Evolutionary conservation across 805 yeast species (phyloP), one percentile per base, ranked within the genome.

Genomic region (Metschnikowia cubensis): DNA sequence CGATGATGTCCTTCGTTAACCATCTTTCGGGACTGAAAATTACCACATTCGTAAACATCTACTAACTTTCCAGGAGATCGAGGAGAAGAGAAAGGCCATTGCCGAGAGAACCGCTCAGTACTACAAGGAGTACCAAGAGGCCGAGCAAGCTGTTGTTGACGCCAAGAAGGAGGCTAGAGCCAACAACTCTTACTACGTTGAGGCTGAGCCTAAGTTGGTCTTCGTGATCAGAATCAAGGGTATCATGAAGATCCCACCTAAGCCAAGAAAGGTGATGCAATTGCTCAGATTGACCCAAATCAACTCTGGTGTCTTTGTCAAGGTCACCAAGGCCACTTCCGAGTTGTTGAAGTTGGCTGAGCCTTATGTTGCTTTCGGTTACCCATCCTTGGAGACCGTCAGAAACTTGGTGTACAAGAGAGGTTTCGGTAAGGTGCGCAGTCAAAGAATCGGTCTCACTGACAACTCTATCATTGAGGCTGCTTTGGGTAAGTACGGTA

Each of bases 141-240:
- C 92, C 71, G 96, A 88, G 79, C 86, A 94, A 75, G 88, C 94
- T 67, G 75, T 87, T 69, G 76, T 87, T 72, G 79, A 80, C 51
- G 95, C 96, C 69, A 85, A 85, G 83, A 89, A 96, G 77, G 89
- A 87, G 61, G 97, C 97, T 65, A 88, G 87, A 83, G 91, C 92
- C 75, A 78, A 84, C 70, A 96, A 95, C 76, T 84, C 94, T 69
- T 88, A 85, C 89, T 91, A 84, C 82, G 95, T 89, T 68, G 89
- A 84, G 70, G 97, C 96, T 76, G 92, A 91, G 84, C 83, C 85
- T 70, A 90, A 89, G 79, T 86, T 91, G 70, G 96, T 89, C 63
- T 89, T 91, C 76, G 96, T 91, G 71, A 84, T 91, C 76, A 89
- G 98, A 87, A 91, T 91, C 85, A 91, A 91, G 92, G 97, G 97